These are phyloP conservation scores for Xylaria venustula DNA, from an alignment of 495 filamentous ascomycete species.

Conservation along the genomic window DNA sequence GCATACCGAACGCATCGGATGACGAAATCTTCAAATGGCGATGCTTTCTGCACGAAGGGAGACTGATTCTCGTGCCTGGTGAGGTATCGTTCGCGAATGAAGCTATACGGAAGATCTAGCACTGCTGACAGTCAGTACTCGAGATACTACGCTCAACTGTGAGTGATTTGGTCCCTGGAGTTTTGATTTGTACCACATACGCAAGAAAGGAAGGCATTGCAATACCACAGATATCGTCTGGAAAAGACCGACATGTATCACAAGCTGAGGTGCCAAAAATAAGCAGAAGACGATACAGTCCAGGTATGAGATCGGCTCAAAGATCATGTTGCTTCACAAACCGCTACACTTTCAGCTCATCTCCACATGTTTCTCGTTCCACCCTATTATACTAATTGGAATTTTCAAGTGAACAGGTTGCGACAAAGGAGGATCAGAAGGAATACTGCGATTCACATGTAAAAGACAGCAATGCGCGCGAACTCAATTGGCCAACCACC, in stretches of 20 bases:
- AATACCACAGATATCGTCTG: conserved; percentile 55
- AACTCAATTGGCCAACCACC: too few species aligned
- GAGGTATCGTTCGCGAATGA: conserved; percentile 58
- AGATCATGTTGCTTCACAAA: conserved; percentile 40
- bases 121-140: conserved; percentile 36
- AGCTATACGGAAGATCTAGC: conserved; percentile 53
- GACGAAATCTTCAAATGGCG: conserved; percentile 71
- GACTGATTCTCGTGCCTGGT: conserved; percentile 40
- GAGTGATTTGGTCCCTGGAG: neutral
- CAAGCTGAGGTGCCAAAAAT: conserved; percentile 63
- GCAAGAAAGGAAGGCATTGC: conserved; percentile 65
- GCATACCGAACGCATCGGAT: conserved; percentile 73
- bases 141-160: neutral
- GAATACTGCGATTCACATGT: neutral
- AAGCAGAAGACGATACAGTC: conserved; percentile 69
- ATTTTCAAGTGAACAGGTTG: too few species aligned
- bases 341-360: neutral
- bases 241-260: conserved; percentile 58
- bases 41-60: conserved; percentile 63
- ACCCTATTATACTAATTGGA: too few species aligned
- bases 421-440: too few species aligned
- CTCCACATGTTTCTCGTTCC: neutral
- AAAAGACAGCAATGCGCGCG: neutral
- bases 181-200: conserved; percentile 42
- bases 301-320: conserved; percentile 65